phyloP scores from a whole-genome alignment of 176 grass and related monocot genomes.

The Miscanthus lutarioriparius region DNA sequence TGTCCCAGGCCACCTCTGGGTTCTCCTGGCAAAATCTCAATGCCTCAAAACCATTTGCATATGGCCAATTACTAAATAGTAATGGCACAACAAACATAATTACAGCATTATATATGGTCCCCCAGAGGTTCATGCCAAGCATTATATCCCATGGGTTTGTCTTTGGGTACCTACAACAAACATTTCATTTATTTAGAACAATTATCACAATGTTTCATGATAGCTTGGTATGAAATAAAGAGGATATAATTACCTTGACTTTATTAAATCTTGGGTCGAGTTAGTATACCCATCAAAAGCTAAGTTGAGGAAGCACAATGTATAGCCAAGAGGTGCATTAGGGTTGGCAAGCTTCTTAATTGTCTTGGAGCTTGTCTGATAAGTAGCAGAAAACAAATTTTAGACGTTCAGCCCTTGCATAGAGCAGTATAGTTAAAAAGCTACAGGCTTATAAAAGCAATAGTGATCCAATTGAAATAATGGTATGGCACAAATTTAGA shows the following conservation, averaged over 20 bases:
- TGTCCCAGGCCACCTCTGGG: conserved; percentile 95
- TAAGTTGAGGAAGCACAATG: conserved; percentile 97
- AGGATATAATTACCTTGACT: conserved; percentile 62
- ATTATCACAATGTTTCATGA: conserved; percentile 2
- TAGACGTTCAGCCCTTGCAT: background rate
- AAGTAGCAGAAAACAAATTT: conserved; percentile 28
- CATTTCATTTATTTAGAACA: conserved; percentile 2
- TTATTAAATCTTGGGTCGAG: conserved; percentile 96
- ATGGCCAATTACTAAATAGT: conserved; percentile 69
- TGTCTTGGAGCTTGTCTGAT: conserved; percentile 96
- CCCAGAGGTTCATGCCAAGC: conserved; percentile 99
- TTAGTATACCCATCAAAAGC: conserved; percentile 98
- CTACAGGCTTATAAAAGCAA: background rate
- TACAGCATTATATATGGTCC: conserved; percentile 80
- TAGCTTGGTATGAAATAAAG: background rate
- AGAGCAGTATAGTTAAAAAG: background rate
- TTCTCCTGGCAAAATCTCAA: conserved; percentile 75
- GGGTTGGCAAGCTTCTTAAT: conserved; percentile 98
- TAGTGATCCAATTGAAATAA: background rate
- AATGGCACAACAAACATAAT: conserved; percentile 81
- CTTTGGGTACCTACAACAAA: conserved; percentile 68
- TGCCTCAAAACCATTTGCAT: conserved; percentile 82
- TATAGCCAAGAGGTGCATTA: conserved; percentile 90
- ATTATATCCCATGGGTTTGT: conserved; percentile 98
- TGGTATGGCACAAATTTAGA: background rate